phyloP scores from a whole-genome alignment of 1,139 yeast species.

The Yamadazyma spencermartinsiae region DNA sequence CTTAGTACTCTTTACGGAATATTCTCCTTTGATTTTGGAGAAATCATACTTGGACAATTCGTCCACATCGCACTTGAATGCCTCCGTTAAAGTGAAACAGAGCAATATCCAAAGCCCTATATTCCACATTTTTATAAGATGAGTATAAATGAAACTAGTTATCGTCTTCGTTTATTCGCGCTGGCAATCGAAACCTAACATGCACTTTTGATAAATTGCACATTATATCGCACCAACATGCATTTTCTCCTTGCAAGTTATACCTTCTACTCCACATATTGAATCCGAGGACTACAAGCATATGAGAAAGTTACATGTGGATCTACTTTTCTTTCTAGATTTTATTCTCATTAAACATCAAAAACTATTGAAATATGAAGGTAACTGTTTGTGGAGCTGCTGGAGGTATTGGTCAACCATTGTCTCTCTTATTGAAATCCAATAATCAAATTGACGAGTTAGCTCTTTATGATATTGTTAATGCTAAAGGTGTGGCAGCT shows the following conservation, averaged over 20 bases:
- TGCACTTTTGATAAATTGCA: no score
- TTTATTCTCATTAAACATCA: not conserved
- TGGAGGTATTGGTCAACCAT: conserved; percentile 80
- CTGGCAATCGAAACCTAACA: no score
- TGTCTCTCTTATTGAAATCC: conserved; percentile 63
- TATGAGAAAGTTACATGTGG: not conserved
- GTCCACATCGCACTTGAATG: conserved; percentile 46
- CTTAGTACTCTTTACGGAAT: conserved; percentile 34
- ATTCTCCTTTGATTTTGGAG: conserved; percentile 50
- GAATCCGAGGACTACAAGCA: conserved; percentile 3
- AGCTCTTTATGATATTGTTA: conserved; percentile 65
- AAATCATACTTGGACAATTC: conserved; percentile 44
- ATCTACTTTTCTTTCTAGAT: not conserved
- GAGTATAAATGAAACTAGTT: no score
- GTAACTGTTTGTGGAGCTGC: conserved; percentile 79
- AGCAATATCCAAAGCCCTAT: not conserved
- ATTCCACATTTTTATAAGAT: no score
- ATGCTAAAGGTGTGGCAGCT: conserved; percentile 71
- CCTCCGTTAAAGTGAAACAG: conserved; percentile 3
- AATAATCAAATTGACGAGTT: conserved; percentile 56
- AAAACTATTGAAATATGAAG: conserved; percentile 51
- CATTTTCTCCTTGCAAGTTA: not conserved
- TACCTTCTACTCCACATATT: conserved; percentile 2
- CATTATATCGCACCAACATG: not conserved
- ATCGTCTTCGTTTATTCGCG: no score